phyloP scores from a whole-genome alignment of 2,329 filamentous ascomycete species.

The Gyromitra esculenta region DNA sequence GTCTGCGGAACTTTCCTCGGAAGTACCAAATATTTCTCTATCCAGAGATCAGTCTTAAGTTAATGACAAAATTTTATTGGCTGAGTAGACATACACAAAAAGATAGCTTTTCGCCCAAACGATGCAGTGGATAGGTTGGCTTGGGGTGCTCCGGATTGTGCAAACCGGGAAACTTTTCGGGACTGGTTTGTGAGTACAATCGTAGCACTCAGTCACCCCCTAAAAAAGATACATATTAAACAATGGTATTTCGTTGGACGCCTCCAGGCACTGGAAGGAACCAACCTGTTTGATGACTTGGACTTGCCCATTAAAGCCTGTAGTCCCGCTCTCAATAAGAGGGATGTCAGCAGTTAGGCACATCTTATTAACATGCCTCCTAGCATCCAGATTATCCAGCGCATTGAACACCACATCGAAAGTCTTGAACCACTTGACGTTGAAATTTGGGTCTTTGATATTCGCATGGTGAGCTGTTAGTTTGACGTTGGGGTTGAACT shows the following conservation, averaged over 20 bases:
- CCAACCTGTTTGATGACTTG: conserved; percentile 87
- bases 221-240: conserved; percentile 17
- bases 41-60: conserved; percentile 56
- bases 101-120: conserved; percentile 99
- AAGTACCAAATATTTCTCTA: conserved; percentile 86
- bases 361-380: conserved; percentile 97
- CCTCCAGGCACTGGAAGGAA: neutral
- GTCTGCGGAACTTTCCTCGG: conserved; percentile 82
- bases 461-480: conserved; percentile 92
- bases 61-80: conserved; percentile 3
- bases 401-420: conserved; percentile 96
- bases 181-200: conserved; percentile 87
- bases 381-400: conserved; percentile 91
- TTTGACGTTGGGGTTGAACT: conserved; percentile 87
- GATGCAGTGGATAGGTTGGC: conserved; percentile 97
- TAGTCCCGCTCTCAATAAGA: conserved; percentile 94
- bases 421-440: conserved; percentile 82
- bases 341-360: conserved; percentile 90
- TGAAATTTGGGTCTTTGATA: conserved; percentile 89
- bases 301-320: conserved; percentile 96
- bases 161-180: conserved; percentile 96
- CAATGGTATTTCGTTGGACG: neutral
- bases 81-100: conserved; percentile 68
- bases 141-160: conserved; percentile 95
- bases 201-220: conserved; percentile 92